Evolutionary conservation across 805 yeast species (phyloP).

Genomic region (Saccharomycopsis sp.): DNA sequence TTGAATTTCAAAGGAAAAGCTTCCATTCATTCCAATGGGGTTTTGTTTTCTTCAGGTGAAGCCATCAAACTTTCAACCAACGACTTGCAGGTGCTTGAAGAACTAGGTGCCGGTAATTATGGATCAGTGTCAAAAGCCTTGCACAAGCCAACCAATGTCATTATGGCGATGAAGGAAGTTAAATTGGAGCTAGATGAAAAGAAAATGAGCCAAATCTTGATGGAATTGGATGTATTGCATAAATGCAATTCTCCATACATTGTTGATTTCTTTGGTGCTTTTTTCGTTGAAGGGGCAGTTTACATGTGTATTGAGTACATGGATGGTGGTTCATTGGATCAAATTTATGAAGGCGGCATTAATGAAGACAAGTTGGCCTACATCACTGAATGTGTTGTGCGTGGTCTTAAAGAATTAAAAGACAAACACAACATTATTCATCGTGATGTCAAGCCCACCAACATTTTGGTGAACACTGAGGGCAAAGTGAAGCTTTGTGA

Average conservation of each 20-base stretch:
- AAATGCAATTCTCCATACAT: constrained; percentile 84
- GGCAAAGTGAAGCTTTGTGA: constrained; percentile 93
- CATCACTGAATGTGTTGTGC: constrained; percentile 69
- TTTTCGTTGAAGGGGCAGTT: constrained; percentile 94
- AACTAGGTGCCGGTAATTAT: constrained; percentile 91
- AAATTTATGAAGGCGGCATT: constrained; percentile 64
- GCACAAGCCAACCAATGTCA: constrained; percentile 84
- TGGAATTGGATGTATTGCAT: constrained; percentile 93
- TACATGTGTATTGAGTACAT: constrained; percentile 97
- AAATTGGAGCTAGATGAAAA: constrained; percentile 86
- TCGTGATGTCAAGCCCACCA: constrained; percentile 95
- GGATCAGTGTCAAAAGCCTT: constrained; percentile 91
- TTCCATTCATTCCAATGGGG: constrained; percentile 83
- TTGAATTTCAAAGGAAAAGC: constrained; percentile 91
- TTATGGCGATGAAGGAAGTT: constrained; percentile 98
- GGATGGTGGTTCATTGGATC: constrained; percentile 94
- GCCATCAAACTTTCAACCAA: constrained; percentile 80
- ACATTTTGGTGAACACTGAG: constrained; percentile 67
- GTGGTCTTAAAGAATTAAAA: constrained; percentile 75
- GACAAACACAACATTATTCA: constrained; percentile 90
- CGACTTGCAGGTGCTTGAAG: constrained; percentile 74
- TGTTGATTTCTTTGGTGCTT: constrained; percentile 96
- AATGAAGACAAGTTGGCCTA: constrained; percentile 75
- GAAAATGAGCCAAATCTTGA: constrained; percentile 87
- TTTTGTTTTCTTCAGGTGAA: constrained; percentile 82